Conservation (phyloP, 2,329 filamentous ascomycete species). For the Diaporthe amygdali region DNA sequence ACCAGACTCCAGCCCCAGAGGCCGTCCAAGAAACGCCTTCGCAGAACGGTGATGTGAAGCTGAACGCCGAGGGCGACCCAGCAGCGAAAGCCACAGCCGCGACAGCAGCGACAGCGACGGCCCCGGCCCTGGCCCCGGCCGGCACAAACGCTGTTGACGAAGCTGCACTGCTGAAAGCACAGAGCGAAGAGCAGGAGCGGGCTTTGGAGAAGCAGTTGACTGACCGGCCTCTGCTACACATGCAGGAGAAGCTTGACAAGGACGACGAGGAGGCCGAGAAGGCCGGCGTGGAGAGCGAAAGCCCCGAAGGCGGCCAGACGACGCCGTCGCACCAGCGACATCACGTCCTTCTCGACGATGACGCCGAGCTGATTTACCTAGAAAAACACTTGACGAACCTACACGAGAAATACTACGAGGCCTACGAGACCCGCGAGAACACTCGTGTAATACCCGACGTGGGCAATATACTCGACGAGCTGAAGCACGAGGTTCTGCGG, state of each 20-base stretch:
- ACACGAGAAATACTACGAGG: slow-evolving; percentile 81
- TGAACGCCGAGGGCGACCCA: slow-evolving; percentile 29
- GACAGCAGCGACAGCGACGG: slow-evolving; percentile 55
- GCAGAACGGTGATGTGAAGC: slow-evolving; percentile 27
- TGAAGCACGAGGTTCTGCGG: slow-evolving; percentile 79
- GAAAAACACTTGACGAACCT: slow-evolving; percentile 77
- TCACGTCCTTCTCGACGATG: slow-evolving; percentile 85
- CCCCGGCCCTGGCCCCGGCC: slow-evolving; percentile 75
- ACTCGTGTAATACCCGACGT: slow-evolving; percentile 77
- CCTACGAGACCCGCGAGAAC: slow-evolving; percentile 70
- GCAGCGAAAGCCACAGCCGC: slow-evolving; percentile 60
- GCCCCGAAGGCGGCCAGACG: slow-evolving; percentile 23
- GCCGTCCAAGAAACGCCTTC: slow-evolving; percentile 23
- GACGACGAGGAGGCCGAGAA: slow-evolving; percentile 72
- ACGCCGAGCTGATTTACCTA: slow-evolving; percentile 79
- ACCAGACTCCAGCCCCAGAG: slow-evolving; percentile 47
- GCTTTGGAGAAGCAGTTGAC: slow-evolving; percentile 86
- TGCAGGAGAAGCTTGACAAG: slow-evolving; percentile 89
- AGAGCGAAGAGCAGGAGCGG: slow-evolving; percentile 86
- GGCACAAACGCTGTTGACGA: slow-evolving; percentile 76
- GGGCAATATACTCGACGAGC: slow-evolving; percentile 78
- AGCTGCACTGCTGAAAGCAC: slow-evolving; percentile 70
- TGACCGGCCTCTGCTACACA: slow-evolving; percentile 86
- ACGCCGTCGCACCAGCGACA: slow-evolving; percentile 58
- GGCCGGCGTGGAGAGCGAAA: slow-evolving; percentile 49